Percentiles rank a stretch among this genome's conserved stretches.
phyloP scores from a whole-genome alignment of 305 asterid genomes.

The Caryopteris hybrid region DNA sequence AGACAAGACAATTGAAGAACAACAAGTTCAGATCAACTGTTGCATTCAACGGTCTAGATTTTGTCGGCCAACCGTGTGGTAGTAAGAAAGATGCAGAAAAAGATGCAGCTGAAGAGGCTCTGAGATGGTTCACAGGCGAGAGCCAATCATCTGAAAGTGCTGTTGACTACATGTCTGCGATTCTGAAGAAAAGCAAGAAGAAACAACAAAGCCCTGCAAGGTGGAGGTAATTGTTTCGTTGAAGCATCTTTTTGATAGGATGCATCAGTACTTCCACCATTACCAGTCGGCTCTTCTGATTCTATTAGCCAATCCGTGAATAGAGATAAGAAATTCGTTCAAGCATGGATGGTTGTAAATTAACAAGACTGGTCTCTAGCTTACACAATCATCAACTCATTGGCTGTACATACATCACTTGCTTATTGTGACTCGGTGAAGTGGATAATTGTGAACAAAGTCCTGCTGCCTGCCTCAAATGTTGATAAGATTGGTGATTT shows the following conservation, averaged over 20 bases:
- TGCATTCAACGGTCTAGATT: conserved; percentile 67
- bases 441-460: not conserved
- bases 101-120: conserved; percentile 84
- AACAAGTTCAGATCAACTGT: conserved; percentile 67
- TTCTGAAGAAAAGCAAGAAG: conserved; percentile 67
- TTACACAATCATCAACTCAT: not conserved
- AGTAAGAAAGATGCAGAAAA: conserved; percentile 89
- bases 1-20: conserved; percentile 52
- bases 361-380: not conserved
- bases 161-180: conserved; percentile 57
- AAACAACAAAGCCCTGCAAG: conserved; percentile 39
- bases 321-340: too few relatives aligned
- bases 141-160: conserved; percentile 48
- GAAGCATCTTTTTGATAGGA: not conserved
- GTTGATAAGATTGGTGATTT: not conserved
- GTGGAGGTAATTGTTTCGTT: conserved; percentile 49
- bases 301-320: not conserved
- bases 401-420: not conserved
- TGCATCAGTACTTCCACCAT: too few relatives aligned
- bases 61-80: conserved; percentile 59
- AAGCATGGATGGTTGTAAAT: too few relatives aligned
- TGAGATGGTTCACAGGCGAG: conserved; percentile 76
- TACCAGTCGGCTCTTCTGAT: not conserved
- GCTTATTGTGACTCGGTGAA: not conserved
- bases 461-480: too few relatives aligned